Evolutionary conservation across 345 rosid genomes (phyloP), one percentile per base, ranked within the genome.

Genomic region (Carallia brachiata): DNA sequence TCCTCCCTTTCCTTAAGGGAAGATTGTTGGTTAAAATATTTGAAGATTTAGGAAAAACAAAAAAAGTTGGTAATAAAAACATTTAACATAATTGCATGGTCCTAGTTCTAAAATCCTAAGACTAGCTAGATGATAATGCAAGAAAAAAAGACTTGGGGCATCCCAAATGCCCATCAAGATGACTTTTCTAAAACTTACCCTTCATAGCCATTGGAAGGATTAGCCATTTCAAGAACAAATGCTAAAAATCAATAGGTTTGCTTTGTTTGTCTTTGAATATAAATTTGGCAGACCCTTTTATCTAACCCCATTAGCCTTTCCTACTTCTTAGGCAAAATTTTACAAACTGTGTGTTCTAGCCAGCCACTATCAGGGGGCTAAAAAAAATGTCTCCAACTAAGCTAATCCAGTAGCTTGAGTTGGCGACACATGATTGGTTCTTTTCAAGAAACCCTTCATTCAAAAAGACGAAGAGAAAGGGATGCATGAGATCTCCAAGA

Each of bases 21-120:
- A 80, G 78, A 72, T 65, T 56, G 39, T 74, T 67, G 52, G 63
- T 71, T 80, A 68, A 73, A 58, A 71, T 65, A 67, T 53, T 66
- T 56, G 5, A 69, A 80, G 73, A 65, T 36, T 52, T 70, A 23
- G 23, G 23, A 23, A 23, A 23, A 23, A 44, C 2, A 19, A 52
- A 79, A 37, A 53, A 76, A 67, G 37, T 59, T 40, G 34, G 52
- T 13, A 56, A 56, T 23, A 7, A 27, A 56, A 19, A 79, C 63
- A 79, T 65, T 76, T 75, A 78, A 82, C 84, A 82, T 74, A 68
- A 59, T 67, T 75, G 72, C 70, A 70, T 69, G 83, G 81, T 83
- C 86, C 96, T 84, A 83, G 82, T 62, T 81, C 85, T 84, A 82
- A 79, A 84, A 68, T 72, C 84, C 89, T 82, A 84, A 84, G 82